Base-by-base conservation (phyloP, 768 basidiomycete species). In the Arthromyces matolae region DNA sequence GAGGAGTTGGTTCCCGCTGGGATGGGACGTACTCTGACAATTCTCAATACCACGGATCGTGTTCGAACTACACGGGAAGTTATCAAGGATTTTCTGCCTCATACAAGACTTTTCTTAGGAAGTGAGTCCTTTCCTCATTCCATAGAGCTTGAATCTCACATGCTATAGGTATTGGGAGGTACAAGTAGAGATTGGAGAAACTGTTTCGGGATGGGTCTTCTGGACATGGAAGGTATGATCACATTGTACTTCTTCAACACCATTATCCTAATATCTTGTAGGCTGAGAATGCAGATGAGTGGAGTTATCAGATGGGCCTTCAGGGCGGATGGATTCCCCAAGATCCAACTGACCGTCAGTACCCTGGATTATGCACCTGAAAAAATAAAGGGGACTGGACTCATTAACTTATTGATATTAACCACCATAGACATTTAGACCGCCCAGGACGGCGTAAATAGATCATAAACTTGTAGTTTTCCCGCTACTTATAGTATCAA, bases 201-300 rank as follows among this genome's bases (percentile, higher is more conserved):
- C 70, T 27, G 75, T 83, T 12, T 75, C 80, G 35, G 85, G 86
- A 16, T 88, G 86, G 86, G 70, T 85, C 4, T 86, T 75, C 54
- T 87, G 85, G 84, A 80, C 86, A 6, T 88, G 86, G 86, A 88
- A 87, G 76, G 84, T 80, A 39, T 20, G 74, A n/a, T n/a, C 14
- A 32, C 14, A 16, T 13, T 38, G 9, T 20, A 18, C 45, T 33
- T 8, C 14, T 18, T 16, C 29, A n/a, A n/a, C n/a, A n/a, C n/a
- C n/a, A n/a, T n/a, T n/a, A n/a, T n/a, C n/a, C n/a, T n/a, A n/a
- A n/a, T n/a, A n/a, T n/a, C n/a, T n/a, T n/a, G 18, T 14, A 83
- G 78, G 71, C 79, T 4, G 86, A 88, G 64, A 77, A 75, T 52
- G 81, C 80, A 12, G 83, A 86, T 61, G 82, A 87, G 52, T 87